phyloP scores from a whole-genome alignment of 306 rosid genomes.

The Luffa aegyptiaca region DNA sequence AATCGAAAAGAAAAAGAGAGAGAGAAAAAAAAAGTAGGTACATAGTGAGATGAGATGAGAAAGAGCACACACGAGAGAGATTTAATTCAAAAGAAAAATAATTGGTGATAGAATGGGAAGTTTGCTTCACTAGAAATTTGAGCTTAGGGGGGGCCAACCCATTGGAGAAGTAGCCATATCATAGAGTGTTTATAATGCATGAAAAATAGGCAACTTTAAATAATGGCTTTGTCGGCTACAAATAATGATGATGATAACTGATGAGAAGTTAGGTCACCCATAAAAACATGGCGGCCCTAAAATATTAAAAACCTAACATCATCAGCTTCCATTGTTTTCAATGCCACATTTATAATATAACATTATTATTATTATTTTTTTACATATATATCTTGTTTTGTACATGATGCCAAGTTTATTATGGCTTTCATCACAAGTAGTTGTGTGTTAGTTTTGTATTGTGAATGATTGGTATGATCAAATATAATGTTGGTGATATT shows the following conservation, averaged over 20 bases:
- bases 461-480: neutral
- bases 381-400: neutral
- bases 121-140: neutral
- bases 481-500: neutral
- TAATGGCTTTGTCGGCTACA: slow-evolving; percentile 5
- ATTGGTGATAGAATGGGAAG: neutral
- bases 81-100: neutral
- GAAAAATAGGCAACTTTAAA: neutral
- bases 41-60: slow-evolving; percentile 2
- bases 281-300: slow-evolving; percentile 6
- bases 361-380: neutral
- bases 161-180: neutral
- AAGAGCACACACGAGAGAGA: neutral
- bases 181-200: neutral
- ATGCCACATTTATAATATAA: neutral
- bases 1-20: neutral
- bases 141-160: neutral
- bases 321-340: slow-evolving; percentile 1
- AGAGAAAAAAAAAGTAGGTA: slow-evolving; percentile 40
- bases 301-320: neutral
- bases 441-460: neutral
- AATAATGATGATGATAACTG: slow-evolving; percentile 4
- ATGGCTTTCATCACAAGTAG: neutral
- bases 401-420: neutral
- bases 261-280: neutral